phyloP scores from a whole-genome alignment of 169 alveolate genomes.

The Cyclospora cayetanensis region DNA sequence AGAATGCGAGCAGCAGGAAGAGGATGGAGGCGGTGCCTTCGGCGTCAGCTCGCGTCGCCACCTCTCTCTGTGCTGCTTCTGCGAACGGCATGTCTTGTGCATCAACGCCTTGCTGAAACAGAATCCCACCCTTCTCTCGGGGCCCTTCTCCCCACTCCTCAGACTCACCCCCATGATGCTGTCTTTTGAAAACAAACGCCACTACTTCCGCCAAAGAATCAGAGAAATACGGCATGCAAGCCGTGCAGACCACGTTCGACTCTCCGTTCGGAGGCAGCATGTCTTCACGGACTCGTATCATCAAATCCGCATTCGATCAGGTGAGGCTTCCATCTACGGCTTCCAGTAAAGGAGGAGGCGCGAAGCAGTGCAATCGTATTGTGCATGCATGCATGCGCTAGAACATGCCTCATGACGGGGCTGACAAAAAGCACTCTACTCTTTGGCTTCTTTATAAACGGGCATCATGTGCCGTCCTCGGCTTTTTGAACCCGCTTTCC shows the following conservation, averaged over 20 bases:
- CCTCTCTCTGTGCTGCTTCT: constrained; percentile 77
- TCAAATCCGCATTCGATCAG: constrained; percentile 84
- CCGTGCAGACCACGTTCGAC: constrained; percentile 83
- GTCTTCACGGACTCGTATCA: constrained; percentile 96
- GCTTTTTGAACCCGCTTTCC: too few species aligned
- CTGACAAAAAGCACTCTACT: too few species aligned
- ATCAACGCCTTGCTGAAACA: constrained; percentile 84
- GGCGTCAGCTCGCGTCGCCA: constrained; percentile 23
- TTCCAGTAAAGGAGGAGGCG: not conserved
- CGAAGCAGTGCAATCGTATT: too few species aligned
- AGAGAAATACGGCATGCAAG: constrained; percentile 82
- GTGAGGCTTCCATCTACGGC: too few species aligned
- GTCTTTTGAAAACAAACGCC: constrained; percentile 97
- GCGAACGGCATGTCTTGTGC: constrained; percentile 61
- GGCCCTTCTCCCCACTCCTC: constrained; percentile 84
- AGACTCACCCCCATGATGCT: constrained; percentile 92
- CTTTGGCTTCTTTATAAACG: too few species aligned
- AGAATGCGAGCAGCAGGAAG: not conserved
- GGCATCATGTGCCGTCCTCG: too few species aligned
- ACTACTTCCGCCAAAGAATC: constrained; percentile 92
- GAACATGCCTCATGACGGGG: too few species aligned
- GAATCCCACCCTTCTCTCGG: constrained; percentile 83
- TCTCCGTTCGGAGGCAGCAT: constrained; percentile 93
- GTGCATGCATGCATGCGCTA: too few species aligned
- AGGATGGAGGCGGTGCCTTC: not conserved